phyloP scores from a whole-genome alignment of 768 basidiomycete genomes.

The Lentinula sp. region DNA sequence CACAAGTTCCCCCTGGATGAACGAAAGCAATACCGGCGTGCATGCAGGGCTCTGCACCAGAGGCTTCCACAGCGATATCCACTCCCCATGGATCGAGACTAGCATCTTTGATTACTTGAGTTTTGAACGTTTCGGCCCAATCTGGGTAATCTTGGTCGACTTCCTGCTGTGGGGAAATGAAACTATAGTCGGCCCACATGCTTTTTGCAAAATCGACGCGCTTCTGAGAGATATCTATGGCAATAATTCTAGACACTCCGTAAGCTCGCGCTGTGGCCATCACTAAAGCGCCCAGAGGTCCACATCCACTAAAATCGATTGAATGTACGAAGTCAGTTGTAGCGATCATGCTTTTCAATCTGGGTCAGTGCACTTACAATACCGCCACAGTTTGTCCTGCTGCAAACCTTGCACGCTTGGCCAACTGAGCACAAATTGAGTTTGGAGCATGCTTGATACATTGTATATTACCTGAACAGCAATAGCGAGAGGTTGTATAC shows the following conservation, averaged over 20 bases:
- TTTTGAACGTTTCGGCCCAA: slow-evolving; percentile 11
- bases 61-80: slow-evolving; percentile 13
- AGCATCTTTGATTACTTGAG: slow-evolving; percentile 5
- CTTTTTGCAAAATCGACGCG: slow-evolving; percentile 13
- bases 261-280: slow-evolving; percentile 14
- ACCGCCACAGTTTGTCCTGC: slow-evolving; percentile 14
- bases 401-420: slow-evolving; percentile 11
- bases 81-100: slow-evolving; percentile 14
- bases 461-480: slow-evolving; percentile 7
- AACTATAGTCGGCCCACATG: slow-evolving; percentile 11
- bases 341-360: neutral
- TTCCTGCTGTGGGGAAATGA: slow-evolving; percentile 4
- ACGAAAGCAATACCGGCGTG: slow-evolving; percentile 13
- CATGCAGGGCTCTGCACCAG: slow-evolving; percentile 14
- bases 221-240: slow-evolving; percentile 12
- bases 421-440: slow-evolving; percentile 1
- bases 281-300: slow-evolving; percentile 12
- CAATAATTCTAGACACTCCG: slow-evolving; percentile 14
- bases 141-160: slow-evolving; percentile 6
- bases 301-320: slow-evolving; percentile 10
- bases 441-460: too few species aligned
- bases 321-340: neutral
- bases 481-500: slow-evolving; percentile 15
- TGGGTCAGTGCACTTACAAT: slow-evolving; percentile 8
- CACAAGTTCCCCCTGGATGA: slow-evolving; percentile 14